These are phyloP conservation scores for Iberis amara DNA, from an alignment of 441 rosid genomes.

Conservation along the genomic window DNA sequence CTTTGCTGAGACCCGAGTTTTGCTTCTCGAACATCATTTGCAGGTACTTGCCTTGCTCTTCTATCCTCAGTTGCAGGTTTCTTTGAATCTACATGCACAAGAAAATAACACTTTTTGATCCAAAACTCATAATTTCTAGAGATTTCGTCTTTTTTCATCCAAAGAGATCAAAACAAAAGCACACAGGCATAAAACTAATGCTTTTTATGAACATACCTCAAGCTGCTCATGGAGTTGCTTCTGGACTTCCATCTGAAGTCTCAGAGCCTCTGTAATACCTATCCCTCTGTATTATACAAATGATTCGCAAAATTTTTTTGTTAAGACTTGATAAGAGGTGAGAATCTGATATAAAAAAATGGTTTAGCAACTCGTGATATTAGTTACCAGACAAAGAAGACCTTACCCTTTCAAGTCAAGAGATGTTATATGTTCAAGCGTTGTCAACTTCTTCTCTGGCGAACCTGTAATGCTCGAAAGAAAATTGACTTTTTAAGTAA, in stretches of 20 bases:
- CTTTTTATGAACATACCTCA: constrained; percentile 44
- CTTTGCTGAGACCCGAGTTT: constrained; percentile 54
- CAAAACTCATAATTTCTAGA: background rate
- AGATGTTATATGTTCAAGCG: constrained; percentile 65
- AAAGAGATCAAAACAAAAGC: background rate
- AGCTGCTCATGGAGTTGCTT: constrained; percentile 89
- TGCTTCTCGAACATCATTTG: constrained; percentile 97
- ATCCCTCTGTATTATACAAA: constrained; percentile 47
- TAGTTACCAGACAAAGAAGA: constrained; percentile 1
- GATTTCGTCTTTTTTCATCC: background rate
- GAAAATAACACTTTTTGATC: constrained; percentile 1
- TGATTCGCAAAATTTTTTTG: background rate
- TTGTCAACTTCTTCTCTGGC: constrained; percentile 52
- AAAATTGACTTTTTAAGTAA: background rate
- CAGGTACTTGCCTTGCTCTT: constrained; percentile 90
- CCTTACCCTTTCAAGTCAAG: constrained; percentile 73
- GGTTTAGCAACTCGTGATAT: constrained; percentile 6
- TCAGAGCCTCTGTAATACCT: constrained; percentile 83
- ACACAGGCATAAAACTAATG: background rate
- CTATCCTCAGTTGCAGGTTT: constrained; percentile 81
- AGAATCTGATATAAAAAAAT: background rate
- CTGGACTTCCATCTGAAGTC: constrained; percentile 95
- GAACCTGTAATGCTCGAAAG: constrained; percentile 48
- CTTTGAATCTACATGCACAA: constrained; percentile 74
- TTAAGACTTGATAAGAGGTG: constrained; percentile 1